A percentile compares a stretch with the other conserved stretches of the same genome.
phyloP scores from a whole-genome alignment of 345 rosid genomes.

The Firmiana major region DNA sequence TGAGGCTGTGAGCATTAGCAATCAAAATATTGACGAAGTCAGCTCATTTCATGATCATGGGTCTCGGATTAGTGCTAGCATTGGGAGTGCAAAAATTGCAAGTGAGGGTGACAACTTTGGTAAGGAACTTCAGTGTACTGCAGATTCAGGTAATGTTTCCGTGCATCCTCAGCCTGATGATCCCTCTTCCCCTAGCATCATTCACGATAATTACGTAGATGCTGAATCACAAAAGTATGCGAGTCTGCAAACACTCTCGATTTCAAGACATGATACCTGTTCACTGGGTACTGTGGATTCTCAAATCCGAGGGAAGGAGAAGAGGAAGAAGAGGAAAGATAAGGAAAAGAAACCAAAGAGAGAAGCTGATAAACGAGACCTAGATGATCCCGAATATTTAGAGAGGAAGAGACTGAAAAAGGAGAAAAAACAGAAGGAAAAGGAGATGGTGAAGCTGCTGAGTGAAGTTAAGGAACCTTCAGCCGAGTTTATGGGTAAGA shows the following conservation, averaged over 20 bases:
- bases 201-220: conserved; percentile 46
- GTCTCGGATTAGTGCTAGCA: conserved; percentile 85
- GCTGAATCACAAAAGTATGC: conserved; percentile 51
- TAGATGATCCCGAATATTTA: conserved; percentile 47
- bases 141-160: conserved; percentile 71
- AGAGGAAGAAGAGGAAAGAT: conserved; percentile 49
- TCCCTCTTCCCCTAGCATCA: conserved; percentile 35
- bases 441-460: conserved; percentile 63
- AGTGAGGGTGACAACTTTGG: conserved; percentile 64
- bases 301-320: conserved; percentile 37
- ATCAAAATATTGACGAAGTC: conserved; percentile 83
- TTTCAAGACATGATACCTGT: conserved; percentile 31
- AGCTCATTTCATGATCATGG: conserved; percentile 83
- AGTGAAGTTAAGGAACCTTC: conserved; percentile 32
- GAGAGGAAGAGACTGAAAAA: conserved; percentile 81
- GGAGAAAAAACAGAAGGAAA: conserved; percentile 79
- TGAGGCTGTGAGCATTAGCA: conserved; percentile 66
- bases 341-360: conserved; percentile 67
- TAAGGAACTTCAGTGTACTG: conserved; percentile 95
- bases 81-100: conserved; percentile 80
- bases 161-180: conserved; percentile 35
- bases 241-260: conserved; percentile 62
- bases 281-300: conserved; percentile 23
- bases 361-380: conserved; percentile 34
- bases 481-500: conserved; percentile 20